Base-by-base conservation (phyloP, 305 asterid genomes). In the Nicotiana rustica region DNA sequence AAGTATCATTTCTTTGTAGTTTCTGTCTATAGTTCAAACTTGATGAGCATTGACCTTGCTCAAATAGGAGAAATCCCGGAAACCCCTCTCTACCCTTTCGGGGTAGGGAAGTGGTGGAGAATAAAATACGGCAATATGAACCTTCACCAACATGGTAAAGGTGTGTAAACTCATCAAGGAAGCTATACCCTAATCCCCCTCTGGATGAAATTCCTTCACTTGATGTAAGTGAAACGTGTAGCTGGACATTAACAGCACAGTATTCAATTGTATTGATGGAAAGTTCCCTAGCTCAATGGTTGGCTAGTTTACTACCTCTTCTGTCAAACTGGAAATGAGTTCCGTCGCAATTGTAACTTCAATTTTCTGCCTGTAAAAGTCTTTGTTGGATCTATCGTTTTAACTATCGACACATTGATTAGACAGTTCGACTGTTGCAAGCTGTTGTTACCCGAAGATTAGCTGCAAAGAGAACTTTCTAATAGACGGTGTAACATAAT, bases 361-460 rank as follows among this genome's bases (percentile, higher is more conserved):
- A 41, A 41, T 70, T 41, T 44, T 71, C 60, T 41, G 59, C 78
- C 59, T 41, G 18, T 41, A 18, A 70, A 70, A 41, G 4, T 13
- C 78, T 70, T 41, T 41, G 21, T 10, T 70, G 59, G 59, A 70
- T 41, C 78, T 41, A 12, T 41, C 41, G 35, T 19, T 70, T 41
- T 1, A 41, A 18, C 36, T 70, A 52, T 18, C n/a, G 6, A 33
- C 0, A 10, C 60, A n/a, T 70, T 70, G 35, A 35, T 41, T 13
- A 41, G 78, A 70, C 35, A 41, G n/a, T 18, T 70, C 19, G 59
- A 12, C n/a, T 41, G 78, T 38, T 38, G 77, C 33, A 38, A 69
- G 57, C n/a, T 69, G 77, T 70, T 41, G 18, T 70, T 70, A 70
- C 78, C 78, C 6, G 1, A 18, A 70, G 1, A 70, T 70, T 70